phyloP scores from a whole-genome alignment of 192 early-diverging fungal genomes.

The Diversispora epigaea region DNA sequence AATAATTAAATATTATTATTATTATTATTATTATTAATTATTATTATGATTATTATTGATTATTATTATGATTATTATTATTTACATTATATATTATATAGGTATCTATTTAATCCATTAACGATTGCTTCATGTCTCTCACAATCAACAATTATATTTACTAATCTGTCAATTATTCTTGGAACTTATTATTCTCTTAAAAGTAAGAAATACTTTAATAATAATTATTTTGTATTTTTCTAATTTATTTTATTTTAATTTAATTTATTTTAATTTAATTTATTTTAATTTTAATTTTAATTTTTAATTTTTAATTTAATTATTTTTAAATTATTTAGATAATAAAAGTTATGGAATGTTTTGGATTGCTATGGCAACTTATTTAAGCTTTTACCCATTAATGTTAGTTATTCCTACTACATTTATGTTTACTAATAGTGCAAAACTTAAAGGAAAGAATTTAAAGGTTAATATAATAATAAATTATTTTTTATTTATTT shows the following conservation, averaged over 20 bases:
- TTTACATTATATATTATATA: neutral
- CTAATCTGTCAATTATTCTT: constrained; percentile 71
- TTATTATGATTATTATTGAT: neutral
- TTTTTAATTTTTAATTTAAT: neutral
- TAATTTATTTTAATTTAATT: neutral
- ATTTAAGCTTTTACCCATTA: constrained; percentile 84
- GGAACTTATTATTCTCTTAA: constrained; percentile 66
- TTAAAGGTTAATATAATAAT: neutral
- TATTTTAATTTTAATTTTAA: neutral
- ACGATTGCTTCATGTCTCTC: constrained; percentile 74
- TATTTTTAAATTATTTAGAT: constrained; percentile 39
- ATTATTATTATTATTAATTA: too few species aligned
- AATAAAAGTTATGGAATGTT: constrained; percentile 57
- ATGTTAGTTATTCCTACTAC: constrained; percentile 70
- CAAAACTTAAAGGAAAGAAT: neutral
- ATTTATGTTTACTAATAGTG: constrained; percentile 42
- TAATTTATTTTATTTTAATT: neutral
- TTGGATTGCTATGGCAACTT: constrained; percentile 76
- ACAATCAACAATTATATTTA: constrained; percentile 74
- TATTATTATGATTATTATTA: neutral
- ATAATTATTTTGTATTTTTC: neutral
- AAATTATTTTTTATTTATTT: neutral
- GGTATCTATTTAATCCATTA: constrained; percentile 84
- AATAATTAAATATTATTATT: neutral
- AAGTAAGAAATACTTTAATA: constrained; percentile 38